A percentile compares a stretch with the other conserved stretches of the same genome.
phyloP scores from a whole-genome alignment of 306 rosid species.

The Carpinus fangiana region DNA sequence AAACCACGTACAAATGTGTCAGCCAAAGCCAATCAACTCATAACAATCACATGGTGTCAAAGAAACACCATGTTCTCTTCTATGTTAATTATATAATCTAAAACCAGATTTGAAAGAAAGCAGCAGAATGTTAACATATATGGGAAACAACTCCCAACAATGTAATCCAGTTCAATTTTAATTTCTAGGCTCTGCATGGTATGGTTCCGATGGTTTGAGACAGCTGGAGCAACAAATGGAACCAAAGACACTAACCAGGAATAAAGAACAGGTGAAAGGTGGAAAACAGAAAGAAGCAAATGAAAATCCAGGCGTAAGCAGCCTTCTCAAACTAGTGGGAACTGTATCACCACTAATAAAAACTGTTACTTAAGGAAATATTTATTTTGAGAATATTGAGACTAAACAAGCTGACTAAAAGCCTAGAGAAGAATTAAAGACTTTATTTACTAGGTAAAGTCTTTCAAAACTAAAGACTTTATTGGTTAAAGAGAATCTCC shows the following conservation, averaged over 20 bases:
- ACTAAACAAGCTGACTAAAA: background rate
- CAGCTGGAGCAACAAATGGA: background rate
- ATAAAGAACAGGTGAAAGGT: constrained; percentile 13
- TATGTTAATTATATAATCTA: background rate
- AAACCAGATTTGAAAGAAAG: background rate
- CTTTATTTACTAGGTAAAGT: background rate
- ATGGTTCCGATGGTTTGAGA: background rate
- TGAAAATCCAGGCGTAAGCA: background rate
- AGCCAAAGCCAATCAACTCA: background rate
- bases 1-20: background rate
- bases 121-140: background rate
- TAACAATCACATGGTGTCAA: background rate
- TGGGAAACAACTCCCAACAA: background rate
- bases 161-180: background rate
- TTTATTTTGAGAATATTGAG: background rate
- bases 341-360: background rate
- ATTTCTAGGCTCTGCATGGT: background rate
- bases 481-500: background rate
- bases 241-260: background rate
- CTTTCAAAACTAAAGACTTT: background rate
- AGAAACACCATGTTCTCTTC: background rate
- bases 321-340: background rate
- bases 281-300: constrained; percentile 7
- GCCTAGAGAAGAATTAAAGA: background rate
- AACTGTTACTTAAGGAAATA: background rate